Conservation (phyloP, 768 basidiomycete genomes). For the Mycena maculata region DNA sequence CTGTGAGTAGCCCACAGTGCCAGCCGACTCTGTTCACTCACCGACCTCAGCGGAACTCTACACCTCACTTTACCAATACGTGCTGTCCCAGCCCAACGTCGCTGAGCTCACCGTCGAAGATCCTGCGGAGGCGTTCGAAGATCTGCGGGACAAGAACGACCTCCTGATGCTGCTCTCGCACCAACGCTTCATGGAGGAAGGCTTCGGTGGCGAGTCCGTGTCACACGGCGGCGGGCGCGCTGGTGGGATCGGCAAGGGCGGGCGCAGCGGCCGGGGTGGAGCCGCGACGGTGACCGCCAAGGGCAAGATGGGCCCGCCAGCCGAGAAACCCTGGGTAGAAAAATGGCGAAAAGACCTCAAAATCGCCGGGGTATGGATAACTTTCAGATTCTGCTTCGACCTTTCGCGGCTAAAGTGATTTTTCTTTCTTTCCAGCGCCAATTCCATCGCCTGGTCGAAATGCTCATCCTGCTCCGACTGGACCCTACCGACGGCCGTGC, state of each 20-base stretch:
- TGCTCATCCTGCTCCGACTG: slow-evolving; percentile 82
- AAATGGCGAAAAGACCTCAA: slow-evolving; percentile 86
- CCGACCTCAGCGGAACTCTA: slow-evolving; percentile 81
- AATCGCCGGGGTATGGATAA: slow-evolving; percentile 79
- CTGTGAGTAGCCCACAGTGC: slow-evolving; percentile 64
- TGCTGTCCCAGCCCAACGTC: slow-evolving; percentile 71
- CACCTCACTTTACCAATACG: slow-evolving; percentile 83
- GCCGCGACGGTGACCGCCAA: slow-evolving; percentile 38
- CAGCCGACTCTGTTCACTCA: background rate
- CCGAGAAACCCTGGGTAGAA: slow-evolving; percentile 81
- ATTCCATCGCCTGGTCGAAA: slow-evolving; percentile 92
- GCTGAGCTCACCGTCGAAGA: slow-evolving; percentile 98
- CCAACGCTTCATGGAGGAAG: slow-evolving; percentile 77
- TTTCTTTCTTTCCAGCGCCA: slow-evolving; percentile 85
- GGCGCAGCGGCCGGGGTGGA: slow-evolving; percentile 37
- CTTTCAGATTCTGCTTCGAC: slow-evolving; percentile 6
- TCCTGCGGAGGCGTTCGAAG: slow-evolving; percentile 97
- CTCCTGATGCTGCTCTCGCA: slow-evolving; percentile 78
- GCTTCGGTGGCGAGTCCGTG: slow-evolving; percentile 59
- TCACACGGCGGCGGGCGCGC: slow-evolving; percentile 66
- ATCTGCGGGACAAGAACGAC: slow-evolving; percentile 93
- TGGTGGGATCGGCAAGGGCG: slow-evolving; percentile 54
- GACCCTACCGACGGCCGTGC: slow-evolving; percentile 68
- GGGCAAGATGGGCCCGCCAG: slow-evolving; percentile 83
- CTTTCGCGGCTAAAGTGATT: slow-evolving; percentile 11